phyloP scores from a whole-genome alignment of 2,329 filamentous ascomycete species.

The Neoscytalidium dimidiatum region DNA sequence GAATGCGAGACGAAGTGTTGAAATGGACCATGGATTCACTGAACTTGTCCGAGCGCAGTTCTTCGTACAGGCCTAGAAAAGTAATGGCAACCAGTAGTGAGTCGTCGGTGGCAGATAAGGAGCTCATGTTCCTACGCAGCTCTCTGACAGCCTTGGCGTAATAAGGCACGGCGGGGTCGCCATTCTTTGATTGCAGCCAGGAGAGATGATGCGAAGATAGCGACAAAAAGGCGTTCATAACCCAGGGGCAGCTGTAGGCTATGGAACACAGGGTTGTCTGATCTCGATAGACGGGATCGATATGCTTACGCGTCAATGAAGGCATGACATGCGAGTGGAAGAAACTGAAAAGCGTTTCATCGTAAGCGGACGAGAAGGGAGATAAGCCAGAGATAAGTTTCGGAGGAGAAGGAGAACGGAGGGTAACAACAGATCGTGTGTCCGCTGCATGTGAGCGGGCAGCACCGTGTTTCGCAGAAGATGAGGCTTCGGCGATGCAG shows the following conservation, averaged over 20 bases:
- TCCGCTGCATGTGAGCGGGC: not conserved
- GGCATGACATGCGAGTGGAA: not conserved
- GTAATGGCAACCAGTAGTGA: not conserved
- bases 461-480: not conserved
- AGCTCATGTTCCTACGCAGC: slow-evolving; percentile 1
- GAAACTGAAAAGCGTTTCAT: not conserved
- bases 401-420: not conserved
- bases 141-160: slow-evolving; percentile 8
- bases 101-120: not conserved
- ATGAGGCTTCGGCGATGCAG: not conserved
- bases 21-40: slow-evolving; percentile 1
- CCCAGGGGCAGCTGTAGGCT: not conserved
- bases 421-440: not conserved
- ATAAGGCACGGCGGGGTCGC: slow-evolving; percentile 1
- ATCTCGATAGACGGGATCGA: not conserved
- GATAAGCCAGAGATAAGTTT: not conserved
- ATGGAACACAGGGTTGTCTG: not conserved
- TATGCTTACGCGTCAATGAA: not conserved
- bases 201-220: not conserved
- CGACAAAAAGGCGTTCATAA: not conserved
- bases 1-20: not conserved
- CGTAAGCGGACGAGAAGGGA: not conserved
- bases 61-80: slow-evolving; percentile 7
- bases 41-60: slow-evolving; percentile 5
- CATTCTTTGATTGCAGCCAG: not conserved